phyloP scores from a whole-genome alignment of 2,329 filamentous ascomycete genomes.

The Gaeumannomyces sp. region DNA sequence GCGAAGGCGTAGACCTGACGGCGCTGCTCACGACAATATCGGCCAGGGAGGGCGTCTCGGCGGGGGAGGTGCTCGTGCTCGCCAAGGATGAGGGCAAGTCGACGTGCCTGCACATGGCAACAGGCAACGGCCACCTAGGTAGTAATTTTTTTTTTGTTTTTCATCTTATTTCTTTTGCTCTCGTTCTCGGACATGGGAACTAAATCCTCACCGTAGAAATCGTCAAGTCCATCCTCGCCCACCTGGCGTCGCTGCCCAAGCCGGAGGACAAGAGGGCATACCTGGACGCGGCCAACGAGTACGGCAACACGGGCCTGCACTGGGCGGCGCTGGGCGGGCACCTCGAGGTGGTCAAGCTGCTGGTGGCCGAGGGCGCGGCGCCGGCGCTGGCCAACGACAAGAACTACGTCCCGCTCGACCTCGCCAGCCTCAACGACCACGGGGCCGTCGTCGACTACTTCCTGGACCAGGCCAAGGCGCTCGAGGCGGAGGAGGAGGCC shows the following conservation, averaged over 20 bases:
- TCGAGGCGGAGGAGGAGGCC: constrained; percentile 35
- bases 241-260: constrained; percentile 32
- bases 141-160: constrained; percentile 25
- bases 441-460: constrained; percentile 58
- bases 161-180: constrained; percentile 9
- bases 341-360: constrained; percentile 67
- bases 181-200: not conserved
- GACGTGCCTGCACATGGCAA: constrained; percentile 85
- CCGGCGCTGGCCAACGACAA: constrained; percentile 74
- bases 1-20: constrained; percentile 66
- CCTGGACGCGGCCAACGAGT: constrained; percentile 66
- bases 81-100: constrained; percentile 71
- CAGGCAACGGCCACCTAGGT: constrained; percentile 84
- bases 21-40: constrained; percentile 52
- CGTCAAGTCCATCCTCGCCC: constrained; percentile 36
- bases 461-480: constrained; percentile 38
- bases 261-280: constrained; percentile 42
- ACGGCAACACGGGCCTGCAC: constrained; percentile 87
- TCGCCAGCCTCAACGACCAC: constrained; percentile 66
- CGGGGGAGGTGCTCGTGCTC: constrained; percentile 59
- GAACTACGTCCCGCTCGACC: constrained; percentile 73
- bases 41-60: constrained; percentile 51
- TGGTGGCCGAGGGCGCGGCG: constrained; percentile 72
- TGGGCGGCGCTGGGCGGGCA: constrained; percentile 92
- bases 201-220: constrained; percentile 28